Evolutionary conservation across 768 basidiomycete genomes (phyloP).

Genomic region (Kondoa subrosea): DNA sequence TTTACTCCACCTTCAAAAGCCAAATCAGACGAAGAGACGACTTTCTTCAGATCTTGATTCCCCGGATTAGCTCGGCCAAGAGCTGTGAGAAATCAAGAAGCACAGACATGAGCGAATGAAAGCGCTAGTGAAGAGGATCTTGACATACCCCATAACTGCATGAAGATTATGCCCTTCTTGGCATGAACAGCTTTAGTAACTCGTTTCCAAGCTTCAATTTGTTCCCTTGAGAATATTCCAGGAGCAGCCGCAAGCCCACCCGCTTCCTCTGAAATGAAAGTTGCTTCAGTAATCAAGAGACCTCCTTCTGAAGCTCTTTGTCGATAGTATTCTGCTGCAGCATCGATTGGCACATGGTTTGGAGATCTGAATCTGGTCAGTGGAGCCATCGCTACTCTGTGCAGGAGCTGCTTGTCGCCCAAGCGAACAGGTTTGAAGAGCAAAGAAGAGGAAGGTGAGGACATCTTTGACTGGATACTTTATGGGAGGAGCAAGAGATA

Average conservation of each 20-base stretch:
- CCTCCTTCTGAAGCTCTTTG: slow-evolving; percentile 35
- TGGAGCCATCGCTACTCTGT: slow-evolving; percentile 25
- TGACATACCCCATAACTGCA: no score
- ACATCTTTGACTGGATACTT: background rate
- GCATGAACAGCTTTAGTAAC: slow-evolving; percentile 42
- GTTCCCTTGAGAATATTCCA: slow-evolving; percentile 49
- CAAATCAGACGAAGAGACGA: slow-evolving; percentile 14
- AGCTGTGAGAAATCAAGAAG: slow-evolving; percentile 37
- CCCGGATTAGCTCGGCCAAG: slow-evolving; percentile 36
- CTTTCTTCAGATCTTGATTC: slow-evolving; percentile 8
- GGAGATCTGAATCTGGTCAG: slow-evolving; percentile 25
- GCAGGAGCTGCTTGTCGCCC: slow-evolving; percentile 19
- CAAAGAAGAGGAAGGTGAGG: background rate
- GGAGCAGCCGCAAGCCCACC: slow-evolving; percentile 42
- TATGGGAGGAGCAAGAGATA: background rate
- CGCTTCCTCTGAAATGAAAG: slow-evolving; percentile 31
- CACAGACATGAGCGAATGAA: background rate
- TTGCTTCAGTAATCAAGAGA: slow-evolving; percentile 42
- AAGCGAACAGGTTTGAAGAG: slow-evolving; percentile 19
- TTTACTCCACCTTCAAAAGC: slow-evolving; percentile 8
- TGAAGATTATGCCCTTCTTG: background rate
- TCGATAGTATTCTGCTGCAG: slow-evolving; percentile 22
- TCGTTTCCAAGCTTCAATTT: slow-evolving; percentile 45
- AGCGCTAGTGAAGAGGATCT: background rate
- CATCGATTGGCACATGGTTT: slow-evolving; percentile 11